phyloP scores from a whole-genome alignment of 208 protist genomes.

The Leishmania lainsoni region DNA sequence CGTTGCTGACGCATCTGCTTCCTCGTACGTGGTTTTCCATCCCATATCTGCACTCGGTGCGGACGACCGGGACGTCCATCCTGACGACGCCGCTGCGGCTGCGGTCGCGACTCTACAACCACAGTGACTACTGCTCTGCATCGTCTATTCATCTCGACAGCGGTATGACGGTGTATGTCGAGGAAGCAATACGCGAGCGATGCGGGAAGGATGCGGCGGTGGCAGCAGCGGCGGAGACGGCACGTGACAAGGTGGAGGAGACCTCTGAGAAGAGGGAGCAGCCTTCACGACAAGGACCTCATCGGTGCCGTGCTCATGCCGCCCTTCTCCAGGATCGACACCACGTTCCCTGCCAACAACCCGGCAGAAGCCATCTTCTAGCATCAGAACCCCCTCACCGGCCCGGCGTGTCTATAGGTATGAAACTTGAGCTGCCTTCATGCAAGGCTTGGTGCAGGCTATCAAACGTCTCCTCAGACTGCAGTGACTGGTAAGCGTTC shows the following conservation, averaged over 20 bases:
- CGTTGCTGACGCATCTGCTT: slow-evolving; percentile 28
- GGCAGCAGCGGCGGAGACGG: neutral
- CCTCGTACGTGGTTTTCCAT: slow-evolving; percentile 28
- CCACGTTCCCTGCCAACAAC: neutral
- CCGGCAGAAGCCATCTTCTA: neutral
- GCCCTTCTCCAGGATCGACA: slow-evolving; percentile 21
- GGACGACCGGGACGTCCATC: slow-evolving; percentile 23
- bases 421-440: neutral
- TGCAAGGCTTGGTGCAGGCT: neutral
- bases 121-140: slow-evolving; percentile 10
- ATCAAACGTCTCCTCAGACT: slow-evolving; percentile 6
- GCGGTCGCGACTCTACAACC: slow-evolving; percentile 18
- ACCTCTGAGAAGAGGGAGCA: neutral
- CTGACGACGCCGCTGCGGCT: slow-evolving; percentile 18
- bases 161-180: neutral
- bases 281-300: slow-evolving; percentile 17
- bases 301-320: slow-evolving; percentile 16
- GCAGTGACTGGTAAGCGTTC: neutral
- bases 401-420: neutral
- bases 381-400: neutral
- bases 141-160: neutral
- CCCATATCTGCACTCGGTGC: slow-evolving; percentile 25
- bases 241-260: neutral
- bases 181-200: slow-evolving; percentile 4
- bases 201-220: neutral